These are phyloP conservation scores for Micractinium conductrix DNA, from an alignment of 139 green algal genomes.

Conservation along the genomic window DNA sequence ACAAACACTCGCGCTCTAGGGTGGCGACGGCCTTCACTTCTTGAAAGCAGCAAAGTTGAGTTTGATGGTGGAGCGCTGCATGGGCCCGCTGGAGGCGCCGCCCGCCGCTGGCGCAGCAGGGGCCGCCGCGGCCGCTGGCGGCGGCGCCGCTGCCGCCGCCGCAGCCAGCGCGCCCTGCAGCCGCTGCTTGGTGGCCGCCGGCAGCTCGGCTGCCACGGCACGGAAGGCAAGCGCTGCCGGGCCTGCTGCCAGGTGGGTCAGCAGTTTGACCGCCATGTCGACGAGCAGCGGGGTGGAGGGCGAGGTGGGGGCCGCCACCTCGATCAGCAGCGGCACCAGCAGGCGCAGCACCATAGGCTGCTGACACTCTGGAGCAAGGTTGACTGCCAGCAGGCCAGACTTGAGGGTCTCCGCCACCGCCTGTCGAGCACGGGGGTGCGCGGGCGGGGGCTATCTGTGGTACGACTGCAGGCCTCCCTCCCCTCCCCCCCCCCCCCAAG, in stretches of 20 bases:
- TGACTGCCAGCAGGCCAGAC: constrained; percentile 57
- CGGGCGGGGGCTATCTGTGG: too few species aligned
- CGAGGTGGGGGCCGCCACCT: constrained; percentile 39
- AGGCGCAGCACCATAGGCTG: constrained; percentile 41
- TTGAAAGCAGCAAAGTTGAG: constrained; percentile 34
- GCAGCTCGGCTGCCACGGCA: constrained; percentile 46
- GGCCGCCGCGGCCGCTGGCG: neutral
- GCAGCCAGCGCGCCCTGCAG: constrained; percentile 58
- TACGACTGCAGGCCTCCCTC: too few species aligned
- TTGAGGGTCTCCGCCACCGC: constrained; percentile 61
- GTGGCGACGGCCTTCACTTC: neutral
- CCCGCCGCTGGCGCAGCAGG: neutral
- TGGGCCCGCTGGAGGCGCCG: neutral
- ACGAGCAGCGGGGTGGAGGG: constrained; percentile 26
- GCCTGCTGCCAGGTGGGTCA: constrained; percentile 52
- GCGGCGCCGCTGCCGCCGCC: neutral
- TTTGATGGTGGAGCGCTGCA: constrained; percentile 28
- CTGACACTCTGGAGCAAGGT: constrained; percentile 24
- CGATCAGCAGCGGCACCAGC: constrained; percentile 60
- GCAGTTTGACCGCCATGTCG: constrained; percentile 51
- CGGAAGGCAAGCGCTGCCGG: constrained; percentile 50
- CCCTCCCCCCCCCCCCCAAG: too few species aligned
- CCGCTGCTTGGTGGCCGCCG: constrained; percentile 49
- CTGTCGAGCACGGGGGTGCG: too few species aligned
- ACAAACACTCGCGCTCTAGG: too few species aligned